Base-by-base conservation (phyloP, 257 asterid species). In the Echites panduratus region DNA sequence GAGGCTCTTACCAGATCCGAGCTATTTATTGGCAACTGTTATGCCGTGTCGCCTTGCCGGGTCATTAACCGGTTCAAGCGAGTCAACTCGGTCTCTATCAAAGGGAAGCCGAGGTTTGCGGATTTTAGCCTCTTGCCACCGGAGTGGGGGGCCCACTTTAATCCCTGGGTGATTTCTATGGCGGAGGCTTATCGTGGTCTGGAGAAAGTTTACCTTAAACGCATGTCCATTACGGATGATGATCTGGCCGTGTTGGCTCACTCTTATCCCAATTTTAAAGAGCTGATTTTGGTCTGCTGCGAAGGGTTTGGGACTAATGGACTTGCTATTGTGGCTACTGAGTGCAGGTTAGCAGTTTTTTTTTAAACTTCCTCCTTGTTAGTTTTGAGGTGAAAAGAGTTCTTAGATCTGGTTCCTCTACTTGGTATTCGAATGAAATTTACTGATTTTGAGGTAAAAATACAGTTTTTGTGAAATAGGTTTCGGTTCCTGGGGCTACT, bases 1-100 rank as follows among this genome's bases (percentile, higher is more conserved):
- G 89, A 85, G 79, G 85, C 89, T 9, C 80, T 83, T 27, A 83
- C 89, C 77, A 83, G 89, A 83, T 85, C 87, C 72, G 89, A 85
- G 20, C 57, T 85, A 26, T 83, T 79, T 74, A 85, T 85, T 22
- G 89, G 89, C 9, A 85, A 85, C 84, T 85, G 89, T 48, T 85
- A 85, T 29, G 78, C 89, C 0, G 75, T 85, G 7, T 79, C 85
- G 3, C 87, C 87, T 2, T 29, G 50, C 61, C 84, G 87, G 22
- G 86, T 83, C 52, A 75, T 79, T 66, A 49, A 66, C 68, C 87
- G 89, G 10, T 85, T 85, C 72, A 57, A 43, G 59, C 75, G 79
- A 69, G 78, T 85, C 27, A 85, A 72, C 58, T 77, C 86, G 56
- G 80, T 85, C 44, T 70, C 77, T 0, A 73, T 85, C 3, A 85